Evolutionary conservation across 192 early-diverging fungal species (phyloP).

Genomic region (Glomus cerebriforme): DNA sequence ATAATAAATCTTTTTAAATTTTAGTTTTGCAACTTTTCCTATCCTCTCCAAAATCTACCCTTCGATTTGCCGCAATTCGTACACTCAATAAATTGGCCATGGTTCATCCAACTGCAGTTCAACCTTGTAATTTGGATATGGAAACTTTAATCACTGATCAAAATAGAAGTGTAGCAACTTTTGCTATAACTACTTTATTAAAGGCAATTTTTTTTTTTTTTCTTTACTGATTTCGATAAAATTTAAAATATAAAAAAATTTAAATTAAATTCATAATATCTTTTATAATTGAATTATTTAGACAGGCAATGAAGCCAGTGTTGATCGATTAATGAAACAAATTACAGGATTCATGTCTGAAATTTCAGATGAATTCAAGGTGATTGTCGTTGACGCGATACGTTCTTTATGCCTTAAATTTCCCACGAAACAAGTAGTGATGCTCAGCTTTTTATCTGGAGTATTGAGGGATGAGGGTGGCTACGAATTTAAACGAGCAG

Average conservation of each 20-base stretch:
- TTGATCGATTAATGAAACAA: slow-evolving; percentile 99
- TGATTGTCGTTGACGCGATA: slow-evolving; percentile 98
- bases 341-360: slow-evolving; percentile 98
- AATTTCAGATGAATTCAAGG: slow-evolving; percentile 99
- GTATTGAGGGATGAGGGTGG: slow-evolving; percentile 97
- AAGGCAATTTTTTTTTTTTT: slow-evolving; percentile 52
- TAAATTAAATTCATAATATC: neutral
- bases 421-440: slow-evolving; percentile 90
- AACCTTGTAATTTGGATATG: slow-evolving; percentile 98
- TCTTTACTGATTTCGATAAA: neutral
- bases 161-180: slow-evolving; percentile 96
- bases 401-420: slow-evolving; percentile 96
- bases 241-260: neutral
- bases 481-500: slow-evolving; percentile 94
- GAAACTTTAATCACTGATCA: slow-evolving; percentile 95
- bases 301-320: slow-evolving; percentile 97
- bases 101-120: slow-evolving; percentile 87
- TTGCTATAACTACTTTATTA: slow-evolving; percentile 97
- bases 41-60: slow-evolving; percentile 86
- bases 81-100: slow-evolving; percentile 93
- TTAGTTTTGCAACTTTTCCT: slow-evolving; percentile 89
- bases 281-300: slow-evolving; percentile 26
- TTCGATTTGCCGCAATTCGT: slow-evolving; percentile 96
- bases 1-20: neutral
- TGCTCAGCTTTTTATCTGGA: slow-evolving; percentile 90